Percentiles rank a stretch among this genome's conserved stretches.
phyloP scores from a whole-genome alignment of 140 eudicot genomes.

The Anethum foeniculum region DNA sequence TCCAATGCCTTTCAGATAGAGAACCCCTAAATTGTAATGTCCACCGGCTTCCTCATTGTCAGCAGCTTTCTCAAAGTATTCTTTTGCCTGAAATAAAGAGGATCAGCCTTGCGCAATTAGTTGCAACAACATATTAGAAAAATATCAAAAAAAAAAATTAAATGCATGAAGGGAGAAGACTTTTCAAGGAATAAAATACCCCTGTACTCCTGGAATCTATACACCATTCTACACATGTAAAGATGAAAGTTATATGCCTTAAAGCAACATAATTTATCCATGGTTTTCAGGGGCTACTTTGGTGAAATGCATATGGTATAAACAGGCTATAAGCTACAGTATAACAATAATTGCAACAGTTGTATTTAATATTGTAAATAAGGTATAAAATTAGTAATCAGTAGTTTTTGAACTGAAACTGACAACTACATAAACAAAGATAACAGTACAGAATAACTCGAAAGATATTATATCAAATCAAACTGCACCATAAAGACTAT shows the following conservation, averaged over 20 bases:
- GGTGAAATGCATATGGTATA: background rate
- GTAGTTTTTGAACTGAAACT: background rate
- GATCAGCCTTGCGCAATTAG: background rate
- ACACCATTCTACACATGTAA: background rate
- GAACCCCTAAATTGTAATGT: constrained; percentile 79
- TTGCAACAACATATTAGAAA: background rate
- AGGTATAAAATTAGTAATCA: background rate
- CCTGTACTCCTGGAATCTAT: background rate
- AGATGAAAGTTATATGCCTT: background rate
- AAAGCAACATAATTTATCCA: background rate
- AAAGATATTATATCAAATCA: background rate
- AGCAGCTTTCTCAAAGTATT: constrained; percentile 90
- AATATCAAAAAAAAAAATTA: background rate
- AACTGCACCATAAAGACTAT: background rate
- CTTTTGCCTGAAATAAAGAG: constrained; percentile 58
- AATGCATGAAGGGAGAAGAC: background rate
- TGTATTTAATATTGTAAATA: background rate
- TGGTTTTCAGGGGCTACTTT: background rate
- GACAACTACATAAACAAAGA: background rate
- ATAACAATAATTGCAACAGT: too few relatives aligned
- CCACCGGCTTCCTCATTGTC: constrained; percentile 87
- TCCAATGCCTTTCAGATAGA: constrained; percentile 85
- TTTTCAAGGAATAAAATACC: background rate
- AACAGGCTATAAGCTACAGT: too few relatives aligned
- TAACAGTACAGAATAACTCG: background rate